Evolutionary conservation across 1,284 basidiomycete genomes (phyloP), one percentile per base, ranked within the genome.

Genomic region (Spongispora temasekensis): DNA sequence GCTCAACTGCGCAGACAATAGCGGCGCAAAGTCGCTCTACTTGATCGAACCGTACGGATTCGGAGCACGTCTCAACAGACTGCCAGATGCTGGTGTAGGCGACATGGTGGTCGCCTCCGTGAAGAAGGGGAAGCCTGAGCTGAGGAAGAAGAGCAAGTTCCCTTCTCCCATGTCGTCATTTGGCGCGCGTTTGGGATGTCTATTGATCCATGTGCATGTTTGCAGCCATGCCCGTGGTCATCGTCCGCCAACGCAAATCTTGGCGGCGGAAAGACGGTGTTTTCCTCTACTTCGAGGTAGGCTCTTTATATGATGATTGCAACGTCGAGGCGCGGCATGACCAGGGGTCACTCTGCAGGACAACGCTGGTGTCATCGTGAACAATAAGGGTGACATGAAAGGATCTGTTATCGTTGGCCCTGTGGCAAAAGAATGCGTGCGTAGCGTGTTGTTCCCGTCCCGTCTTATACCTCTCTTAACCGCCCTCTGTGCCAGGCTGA

Each of bases 361-460:
- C 81, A 97, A 97, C 77, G 95, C 95, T 61, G 95, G 95, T 79
- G 95, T 97, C 66, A 96, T 97, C 67, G 94, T 95, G 74, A 98
- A 98, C 86, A 93, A 94, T 74, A 98, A 98, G 88, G 97, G 97
- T 75, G 97, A 99, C 84, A 99, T 99, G 97, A 99, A 99, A 87
- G 97, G 97, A 63, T 95, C 93, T 61, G 95, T 96, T 71, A 99
- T 99, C 80, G 96, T 97, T 67, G 97, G 97, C 68, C 97, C 97
- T 55, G 93, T 96, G 62, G 94, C 93, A 80, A 97, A 95, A 86
- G 94, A 95, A 93, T 95, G 94, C 76, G 92, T 93, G 74, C 59
- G 91, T 88, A n/a, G n/a, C n/a, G 15, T 48, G 6, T 27, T 25
- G 15, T 28, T 5, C 52, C 19, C 10, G 6, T 28, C 34, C 28